Evolutionary conservation across 1,284 basidiomycete genomes (phyloP).

Genomic region (Melampsora larici-populina): DNA sequence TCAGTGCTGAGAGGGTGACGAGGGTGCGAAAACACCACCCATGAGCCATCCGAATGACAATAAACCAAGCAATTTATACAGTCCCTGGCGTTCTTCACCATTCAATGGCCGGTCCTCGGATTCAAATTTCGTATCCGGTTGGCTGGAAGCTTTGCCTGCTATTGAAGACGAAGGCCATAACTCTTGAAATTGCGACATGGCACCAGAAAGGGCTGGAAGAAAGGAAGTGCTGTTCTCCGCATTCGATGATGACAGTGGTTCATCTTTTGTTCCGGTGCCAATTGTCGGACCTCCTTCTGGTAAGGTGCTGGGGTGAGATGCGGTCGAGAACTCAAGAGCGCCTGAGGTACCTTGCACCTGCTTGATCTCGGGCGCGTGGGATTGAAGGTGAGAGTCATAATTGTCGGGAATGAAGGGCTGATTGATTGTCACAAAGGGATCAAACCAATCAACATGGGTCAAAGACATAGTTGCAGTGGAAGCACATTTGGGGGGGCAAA

Average conservation of each 20-base stretch:
- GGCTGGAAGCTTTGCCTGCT: too few species aligned
- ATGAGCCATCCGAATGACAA: conserved; percentile 20
- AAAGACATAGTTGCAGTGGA: neutral
- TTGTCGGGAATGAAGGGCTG: conserved; percentile 39
- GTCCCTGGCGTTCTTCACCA: conserved; percentile 21
- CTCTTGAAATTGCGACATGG: too few species aligned
- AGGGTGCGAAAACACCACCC: conserved; percentile 9
- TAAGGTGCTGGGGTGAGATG: conserved; percentile 33
- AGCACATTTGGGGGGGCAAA: neutral
- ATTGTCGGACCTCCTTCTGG: conserved; percentile 34
- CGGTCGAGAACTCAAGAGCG: conserved; percentile 23
- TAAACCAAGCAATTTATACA: conserved; percentile 15
- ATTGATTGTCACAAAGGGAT: neutral
- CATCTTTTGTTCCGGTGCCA: neutral
- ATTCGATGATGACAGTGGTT: too few species aligned
- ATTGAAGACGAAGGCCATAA: too few species aligned
- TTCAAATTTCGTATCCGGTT: neutral
- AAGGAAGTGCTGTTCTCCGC: too few species aligned
- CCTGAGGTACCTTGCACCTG: conserved; percentile 17
- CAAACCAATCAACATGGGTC: neutral
- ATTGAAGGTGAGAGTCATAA: conserved; percentile 23
- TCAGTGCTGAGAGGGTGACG: too few species aligned
- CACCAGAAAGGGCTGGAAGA: too few species aligned
- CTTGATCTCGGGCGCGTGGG: conserved; percentile 19
- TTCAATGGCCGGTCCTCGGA: conserved; percentile 35